Conservation (phyloP, 192 early-diverging fungal species). For the Paraglomus occultum region DNA sequence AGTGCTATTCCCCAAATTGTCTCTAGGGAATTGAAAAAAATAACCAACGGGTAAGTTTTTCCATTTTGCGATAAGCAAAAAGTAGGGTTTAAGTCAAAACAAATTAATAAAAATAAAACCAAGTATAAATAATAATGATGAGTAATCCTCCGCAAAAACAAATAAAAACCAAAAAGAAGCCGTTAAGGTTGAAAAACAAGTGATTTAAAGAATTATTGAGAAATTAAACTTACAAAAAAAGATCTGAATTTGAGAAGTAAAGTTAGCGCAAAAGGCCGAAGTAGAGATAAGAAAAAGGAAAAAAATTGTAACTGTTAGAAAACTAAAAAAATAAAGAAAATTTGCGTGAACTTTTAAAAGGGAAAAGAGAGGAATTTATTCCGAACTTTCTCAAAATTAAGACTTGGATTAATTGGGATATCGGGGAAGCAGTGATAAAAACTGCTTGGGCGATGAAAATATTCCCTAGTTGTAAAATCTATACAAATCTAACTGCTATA, state of each 20-base stretch:
- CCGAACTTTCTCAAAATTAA: background rate
- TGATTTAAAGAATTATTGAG: constrained; percentile 4
- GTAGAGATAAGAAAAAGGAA: background rate
- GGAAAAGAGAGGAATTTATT: background rate
- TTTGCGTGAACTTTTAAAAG: background rate
- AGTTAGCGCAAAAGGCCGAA: background rate
- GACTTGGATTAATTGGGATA: background rate
- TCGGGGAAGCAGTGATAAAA: background rate
- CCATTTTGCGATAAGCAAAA: constrained; percentile 3
- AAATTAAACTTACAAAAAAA: background rate
- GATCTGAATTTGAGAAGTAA: background rate
- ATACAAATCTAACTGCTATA: background rate
- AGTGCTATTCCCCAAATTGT: too few relatives aligned
- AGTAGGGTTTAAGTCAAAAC: constrained; percentile 27
- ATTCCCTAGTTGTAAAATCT: background rate
- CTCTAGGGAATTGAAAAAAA: constrained; percentile 7
- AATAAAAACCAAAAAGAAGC: background rate
- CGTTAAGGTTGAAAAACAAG: background rate
- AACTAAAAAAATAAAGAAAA: background rate
- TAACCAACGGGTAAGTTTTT: background rate
- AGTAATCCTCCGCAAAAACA: background rate
- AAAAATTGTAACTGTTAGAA: background rate
- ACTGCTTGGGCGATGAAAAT: background rate
- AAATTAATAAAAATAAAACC: constrained; percentile 10
- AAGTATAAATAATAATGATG: constrained; percentile 10